phyloP scores from a whole-genome alignment of 2,329 filamentous ascomycete genomes.

The Aspergillus aculeatus region DNA sequence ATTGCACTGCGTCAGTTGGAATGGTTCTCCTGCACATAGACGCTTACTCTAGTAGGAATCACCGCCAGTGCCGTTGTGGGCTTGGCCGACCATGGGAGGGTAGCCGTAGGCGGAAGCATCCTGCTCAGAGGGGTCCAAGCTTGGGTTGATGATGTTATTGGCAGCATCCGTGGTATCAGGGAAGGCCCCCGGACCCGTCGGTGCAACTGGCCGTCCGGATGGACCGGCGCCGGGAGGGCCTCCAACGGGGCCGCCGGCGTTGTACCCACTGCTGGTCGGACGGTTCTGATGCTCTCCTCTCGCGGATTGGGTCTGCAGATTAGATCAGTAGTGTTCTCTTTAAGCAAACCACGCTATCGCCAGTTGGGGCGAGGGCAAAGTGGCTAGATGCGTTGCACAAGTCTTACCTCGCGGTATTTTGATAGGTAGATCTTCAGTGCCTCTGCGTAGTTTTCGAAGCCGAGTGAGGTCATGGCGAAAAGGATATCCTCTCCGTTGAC shows the following conservation, averaged over 20 bases:
- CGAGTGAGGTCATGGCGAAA: conserved; percentile 97
- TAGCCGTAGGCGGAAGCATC: conserved; percentile 47
- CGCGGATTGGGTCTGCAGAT: conserved; percentile 73
- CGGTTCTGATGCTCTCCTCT: conserved; percentile 64
- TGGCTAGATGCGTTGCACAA: conserved; percentile 23
- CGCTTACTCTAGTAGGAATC: conserved; percentile 40
- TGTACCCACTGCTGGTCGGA: conserved; percentile 51
- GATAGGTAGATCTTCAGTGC: conserved; percentile 97
- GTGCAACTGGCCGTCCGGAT: conserved; percentile 31
- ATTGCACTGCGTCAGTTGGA: conserved; percentile 8
- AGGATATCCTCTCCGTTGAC: conserved; percentile 98
- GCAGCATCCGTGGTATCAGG: conserved; percentile 42
- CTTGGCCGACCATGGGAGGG: conserved; percentile 45
- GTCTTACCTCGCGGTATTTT: conserved; percentile 93
- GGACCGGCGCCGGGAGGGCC: conserved; percentile 31
- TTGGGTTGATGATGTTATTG: conserved; percentile 47
- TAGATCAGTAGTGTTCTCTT: conserved; percentile 28
- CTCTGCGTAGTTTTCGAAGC: conserved; percentile 98
- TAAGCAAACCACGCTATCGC: conserved; percentile 1
- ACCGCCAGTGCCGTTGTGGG: conserved; percentile 49
- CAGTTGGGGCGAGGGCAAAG: conserved; percentile 31
- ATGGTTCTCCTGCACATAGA: conserved; percentile 7
- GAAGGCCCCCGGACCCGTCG: conserved; percentile 34
- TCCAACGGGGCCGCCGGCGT: conserved; percentile 40
- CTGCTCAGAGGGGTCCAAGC: conserved; percentile 47